These are phyloP conservation scores for Pholiota microspora DNA, from an alignment of 768 basidiomycete species.

Conservation along the genomic window DNA sequence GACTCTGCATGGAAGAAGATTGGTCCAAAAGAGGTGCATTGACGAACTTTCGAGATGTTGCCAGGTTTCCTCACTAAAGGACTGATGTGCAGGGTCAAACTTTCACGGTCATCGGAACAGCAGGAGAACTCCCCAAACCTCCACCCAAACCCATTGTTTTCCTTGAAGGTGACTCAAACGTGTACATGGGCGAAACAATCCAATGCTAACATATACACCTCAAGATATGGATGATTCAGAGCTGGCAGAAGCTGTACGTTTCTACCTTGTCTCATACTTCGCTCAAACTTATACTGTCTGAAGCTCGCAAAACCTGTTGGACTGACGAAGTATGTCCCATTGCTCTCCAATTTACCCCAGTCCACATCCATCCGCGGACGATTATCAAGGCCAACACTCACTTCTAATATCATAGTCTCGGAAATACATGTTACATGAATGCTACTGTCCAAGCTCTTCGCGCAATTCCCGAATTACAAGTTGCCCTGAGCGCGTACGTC, in stretches of 20 bases:
- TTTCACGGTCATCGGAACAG: constrained; percentile 91
- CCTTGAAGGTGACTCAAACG: constrained; percentile 64
- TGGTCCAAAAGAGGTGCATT: constrained; percentile 67
- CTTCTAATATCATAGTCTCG: constrained; percentile 43
- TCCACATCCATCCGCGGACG: not conserved
- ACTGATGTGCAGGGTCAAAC: constrained; percentile 70
- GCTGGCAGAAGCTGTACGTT: constrained; percentile 74
- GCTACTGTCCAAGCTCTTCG: constrained; percentile 93
- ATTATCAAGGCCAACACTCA: not conserved
- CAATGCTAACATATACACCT: not conserved
- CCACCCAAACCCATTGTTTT: constrained; percentile 80
- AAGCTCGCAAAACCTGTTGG: constrained; percentile 83
- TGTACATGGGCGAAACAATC: not conserved
- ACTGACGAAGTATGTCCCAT: constrained; percentile 58
- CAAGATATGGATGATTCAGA: constrained; percentile 83
- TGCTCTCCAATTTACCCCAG: not conserved
- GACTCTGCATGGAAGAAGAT: constrained; percentile 86
- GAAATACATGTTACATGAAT: constrained; percentile 99
- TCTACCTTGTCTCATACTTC: not conserved
- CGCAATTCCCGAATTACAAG: constrained; percentile 85
- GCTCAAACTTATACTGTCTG: constrained; percentile 5
- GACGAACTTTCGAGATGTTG: not conserved
- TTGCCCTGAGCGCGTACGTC: constrained; percentile 60
- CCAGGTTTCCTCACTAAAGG: not conserved
- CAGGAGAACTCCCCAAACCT: constrained; percentile 88